Percentiles rank a stretch among this genome's conserved stretches.
Evolutionary conservation across 1,139 yeast genomes (phyloP).

Genomic region (Keqinozyma sinolaborantium): DNA sequence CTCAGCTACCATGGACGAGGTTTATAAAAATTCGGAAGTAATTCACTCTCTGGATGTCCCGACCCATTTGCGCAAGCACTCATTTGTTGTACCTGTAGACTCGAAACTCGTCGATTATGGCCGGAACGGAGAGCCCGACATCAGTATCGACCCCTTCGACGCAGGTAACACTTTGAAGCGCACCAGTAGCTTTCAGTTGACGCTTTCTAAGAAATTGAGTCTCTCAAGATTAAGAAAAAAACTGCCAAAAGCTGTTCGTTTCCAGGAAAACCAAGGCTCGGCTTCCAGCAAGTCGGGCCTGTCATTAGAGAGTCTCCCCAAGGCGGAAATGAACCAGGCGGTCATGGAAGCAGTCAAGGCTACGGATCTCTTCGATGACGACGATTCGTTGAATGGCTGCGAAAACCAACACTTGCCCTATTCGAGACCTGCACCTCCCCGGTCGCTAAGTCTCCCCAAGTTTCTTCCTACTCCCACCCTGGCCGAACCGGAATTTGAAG

Average conservation of each 20-base stretch:
- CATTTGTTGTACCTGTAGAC: constrained; percentile 2
- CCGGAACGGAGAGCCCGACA: constrained; percentile 3
- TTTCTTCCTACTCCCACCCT: neutral
- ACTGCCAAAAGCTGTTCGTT: neutral
- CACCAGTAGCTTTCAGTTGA: neutral
- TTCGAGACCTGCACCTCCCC: neutral
- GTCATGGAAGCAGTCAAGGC: neutral
- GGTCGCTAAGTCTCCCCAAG: neutral
- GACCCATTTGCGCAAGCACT: constrained; percentile 2
- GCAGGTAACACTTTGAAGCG: constrained; percentile 3
- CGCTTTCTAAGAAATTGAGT: neutral
- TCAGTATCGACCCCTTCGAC: constrained; percentile 13
- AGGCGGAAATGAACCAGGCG: neutral
- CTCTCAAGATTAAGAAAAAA: neutral
- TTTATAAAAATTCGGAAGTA: neutral
- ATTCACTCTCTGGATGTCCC: constrained; percentile 1
- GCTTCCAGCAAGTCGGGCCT: constrained; percentile 1
- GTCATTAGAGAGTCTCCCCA: neutral
- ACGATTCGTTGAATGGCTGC: neutral
- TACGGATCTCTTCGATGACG: neutral
- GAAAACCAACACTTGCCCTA: neutral
- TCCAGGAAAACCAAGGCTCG: constrained; percentile 6
- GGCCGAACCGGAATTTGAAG: neutral
- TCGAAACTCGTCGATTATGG: neutral
- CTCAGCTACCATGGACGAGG: neutral